Conservation (phyloP, 2,329 filamentous ascomycete genomes). For the Metarhizium robertsii region DNA sequence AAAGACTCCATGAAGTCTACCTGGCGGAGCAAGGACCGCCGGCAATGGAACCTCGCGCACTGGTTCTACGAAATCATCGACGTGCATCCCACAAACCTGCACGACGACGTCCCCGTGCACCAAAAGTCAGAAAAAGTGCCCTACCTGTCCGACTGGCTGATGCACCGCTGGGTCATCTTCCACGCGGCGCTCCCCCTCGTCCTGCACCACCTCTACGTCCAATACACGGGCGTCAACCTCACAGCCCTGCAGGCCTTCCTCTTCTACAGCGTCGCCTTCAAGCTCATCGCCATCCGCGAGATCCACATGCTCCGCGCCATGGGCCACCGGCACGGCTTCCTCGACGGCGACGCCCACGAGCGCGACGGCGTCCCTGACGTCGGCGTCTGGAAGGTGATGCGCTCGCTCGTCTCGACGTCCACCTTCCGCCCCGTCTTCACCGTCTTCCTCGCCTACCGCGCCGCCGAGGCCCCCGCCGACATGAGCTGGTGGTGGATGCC, state of each 20-base stretch:
- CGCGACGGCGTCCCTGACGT: conserved; percentile 25
- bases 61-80: conserved; percentile 10
- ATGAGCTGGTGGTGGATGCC: conserved; percentile 17
- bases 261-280: conserved; percentile 22
- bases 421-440: conserved; percentile 13
- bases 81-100: conserved; percentile 8
- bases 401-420: conserved; percentile 11
- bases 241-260: conserved; percentile 4
- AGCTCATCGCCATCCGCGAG: conserved; percentile 21
- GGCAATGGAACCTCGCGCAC: conserved; percentile 10
- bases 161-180: conserved; percentile 21
- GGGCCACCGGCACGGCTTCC: conserved; percentile 19
- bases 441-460: conserved; percentile 15
- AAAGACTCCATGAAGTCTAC: conserved; percentile 14
- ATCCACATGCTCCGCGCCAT: conserved; percentile 18
- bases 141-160: conserved; percentile 17
- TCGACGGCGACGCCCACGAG: conserved; percentile 17
- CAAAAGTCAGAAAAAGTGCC: conserved; percentile 24
- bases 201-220: conserved; percentile 12
- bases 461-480: conserved; percentile 2
- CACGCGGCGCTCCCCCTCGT: conserved; percentile 18
- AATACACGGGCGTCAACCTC: conserved; percentile 8
- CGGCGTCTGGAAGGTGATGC: conserved; percentile 13
- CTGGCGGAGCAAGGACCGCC: conserved; percentile 9
- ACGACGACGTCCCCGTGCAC: conserved; percentile 16